Evolutionary conservation across 345 rosid genomes (phyloP).

Genomic region (Melaleuca quinquenervia): DNA sequence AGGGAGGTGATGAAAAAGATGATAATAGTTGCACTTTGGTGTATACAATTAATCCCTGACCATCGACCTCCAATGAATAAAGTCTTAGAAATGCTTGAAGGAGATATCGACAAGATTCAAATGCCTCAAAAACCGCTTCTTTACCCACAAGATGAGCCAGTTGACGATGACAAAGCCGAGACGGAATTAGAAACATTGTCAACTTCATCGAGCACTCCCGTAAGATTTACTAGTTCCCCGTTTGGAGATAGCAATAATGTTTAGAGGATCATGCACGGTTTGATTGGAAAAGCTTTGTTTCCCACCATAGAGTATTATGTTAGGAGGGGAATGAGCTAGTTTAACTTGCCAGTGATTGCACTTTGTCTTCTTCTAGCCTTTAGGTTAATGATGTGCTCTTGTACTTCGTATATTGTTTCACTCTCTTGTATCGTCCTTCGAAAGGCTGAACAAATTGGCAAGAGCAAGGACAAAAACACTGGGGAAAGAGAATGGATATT

Average conservation of each 20-base stretch:
- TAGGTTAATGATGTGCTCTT: not conserved
- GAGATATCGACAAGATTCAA: not conserved
- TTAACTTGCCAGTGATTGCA: not conserved
- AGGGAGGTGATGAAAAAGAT: not conserved
- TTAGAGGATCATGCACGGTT: not conserved
- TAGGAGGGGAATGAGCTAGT: not conserved
- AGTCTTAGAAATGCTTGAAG: not conserved
- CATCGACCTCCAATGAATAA: not conserved
- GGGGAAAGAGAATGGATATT: too few relatives aligned
- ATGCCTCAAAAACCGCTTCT: not conserved
- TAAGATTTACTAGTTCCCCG: not conserved
- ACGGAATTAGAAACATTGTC: not conserved
- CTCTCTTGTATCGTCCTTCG: not conserved
- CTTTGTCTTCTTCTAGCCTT: not conserved
- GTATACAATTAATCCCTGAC: not conserved
- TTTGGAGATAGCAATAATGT: not conserved
- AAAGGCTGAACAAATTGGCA: not conserved
- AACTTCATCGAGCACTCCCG: not conserved
- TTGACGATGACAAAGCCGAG: not conserved
- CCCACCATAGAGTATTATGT: not conserved
- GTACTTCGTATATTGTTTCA: not conserved
- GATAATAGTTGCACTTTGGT: not conserved
- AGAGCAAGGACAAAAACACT: not conserved
- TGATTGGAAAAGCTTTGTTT: not conserved
- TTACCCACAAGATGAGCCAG: not conserved